Evolutionary conservation across 176 grass and related monocot genomes (phyloP).

Genomic region (Typha latifolia): DNA sequence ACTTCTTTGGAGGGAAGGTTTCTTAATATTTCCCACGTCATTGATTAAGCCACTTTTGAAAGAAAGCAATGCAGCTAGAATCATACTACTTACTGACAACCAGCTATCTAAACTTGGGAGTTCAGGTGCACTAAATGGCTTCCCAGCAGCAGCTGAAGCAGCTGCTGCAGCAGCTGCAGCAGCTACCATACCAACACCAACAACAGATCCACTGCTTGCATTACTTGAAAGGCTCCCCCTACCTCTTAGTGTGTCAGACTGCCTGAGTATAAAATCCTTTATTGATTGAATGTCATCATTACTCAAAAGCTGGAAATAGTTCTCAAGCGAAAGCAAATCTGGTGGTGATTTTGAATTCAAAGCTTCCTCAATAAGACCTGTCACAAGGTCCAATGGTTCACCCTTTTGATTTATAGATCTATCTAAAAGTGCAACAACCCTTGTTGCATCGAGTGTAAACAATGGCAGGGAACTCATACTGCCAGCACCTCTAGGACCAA

Average conservation of each 20-base stretch:
- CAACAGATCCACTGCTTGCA: conserved; percentile 46
- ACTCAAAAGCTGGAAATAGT: conserved; percentile 35
- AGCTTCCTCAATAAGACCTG: conserved; percentile 50
- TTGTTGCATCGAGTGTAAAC: conserved; percentile 83
- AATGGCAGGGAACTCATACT: conserved; percentile 48
- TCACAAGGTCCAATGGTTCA: conserved; percentile 49
- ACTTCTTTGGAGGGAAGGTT: conserved; percentile 9
- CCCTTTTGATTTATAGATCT: conserved; percentile 43
- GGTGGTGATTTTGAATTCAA: conserved; percentile 40
- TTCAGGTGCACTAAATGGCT: conserved; percentile 51
- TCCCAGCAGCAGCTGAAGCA: conserved; percentile 62
- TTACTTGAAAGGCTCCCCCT: conserved; percentile 54
- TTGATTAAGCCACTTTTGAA: conserved; percentile 13
- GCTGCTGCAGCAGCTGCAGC: conserved; percentile 77
- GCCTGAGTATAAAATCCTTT: conserved; percentile 80
- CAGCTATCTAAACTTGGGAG: conserved; percentile 70
- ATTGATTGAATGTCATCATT: conserved; percentile 76
- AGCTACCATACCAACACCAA: conserved; percentile 74
- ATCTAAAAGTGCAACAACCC: conserved; percentile 41
- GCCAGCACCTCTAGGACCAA: conserved; percentile 45
- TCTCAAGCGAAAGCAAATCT: conserved; percentile 63
- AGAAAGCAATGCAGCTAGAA: conserved; percentile 49
- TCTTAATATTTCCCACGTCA: conserved; percentile 26
- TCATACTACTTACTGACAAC: conserved; percentile 52
- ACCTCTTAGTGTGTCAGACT: conserved; percentile 70